phyloP scores from a whole-genome alignment of 305 asterid genomes.

The Solanum hybrid region DNA sequence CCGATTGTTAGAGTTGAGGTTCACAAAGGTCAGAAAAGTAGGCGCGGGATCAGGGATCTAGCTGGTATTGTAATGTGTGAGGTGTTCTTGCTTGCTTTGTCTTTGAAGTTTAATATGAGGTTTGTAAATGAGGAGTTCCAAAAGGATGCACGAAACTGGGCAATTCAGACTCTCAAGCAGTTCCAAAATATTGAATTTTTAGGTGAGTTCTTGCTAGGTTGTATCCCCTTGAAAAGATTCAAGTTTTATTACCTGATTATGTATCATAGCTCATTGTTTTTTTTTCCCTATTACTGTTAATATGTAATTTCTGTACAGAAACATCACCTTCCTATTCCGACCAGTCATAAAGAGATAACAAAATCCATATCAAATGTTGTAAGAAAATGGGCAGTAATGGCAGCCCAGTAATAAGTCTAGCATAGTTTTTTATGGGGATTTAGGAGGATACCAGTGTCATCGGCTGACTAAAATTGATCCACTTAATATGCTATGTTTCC shows the following conservation, averaged over 20 bases:
- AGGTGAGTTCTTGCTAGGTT: conserved; percentile 29
- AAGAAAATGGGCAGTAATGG: background rate
- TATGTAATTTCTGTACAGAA: background rate
- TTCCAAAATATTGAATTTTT: conserved; percentile 42
- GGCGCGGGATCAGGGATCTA: conserved; percentile 31
- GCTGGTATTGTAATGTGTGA: conserved; percentile 59
- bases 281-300: background rate
- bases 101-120: conserved; percentile 32
- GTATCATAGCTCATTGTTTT: background rate
- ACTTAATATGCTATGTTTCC: background rate
- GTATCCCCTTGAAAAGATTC: background rate
- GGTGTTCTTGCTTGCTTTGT: conserved; percentile 53
- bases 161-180: conserved; percentile 43
- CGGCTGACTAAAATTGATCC: background rate
- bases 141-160: conserved; percentile 29
- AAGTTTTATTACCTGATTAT: background rate
- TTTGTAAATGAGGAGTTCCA: conserved; percentile 27
- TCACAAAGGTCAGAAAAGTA: conserved; percentile 22
- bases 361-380: background rate
- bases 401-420: background rate
- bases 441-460: background rate
- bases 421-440: background rate
- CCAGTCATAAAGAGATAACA: background rate
- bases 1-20: conserved; percentile 38
- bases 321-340: background rate